Evolutionary conservation across 805 yeast species (phyloP).

Genomic region (Nakazawaea ernobii): DNA sequence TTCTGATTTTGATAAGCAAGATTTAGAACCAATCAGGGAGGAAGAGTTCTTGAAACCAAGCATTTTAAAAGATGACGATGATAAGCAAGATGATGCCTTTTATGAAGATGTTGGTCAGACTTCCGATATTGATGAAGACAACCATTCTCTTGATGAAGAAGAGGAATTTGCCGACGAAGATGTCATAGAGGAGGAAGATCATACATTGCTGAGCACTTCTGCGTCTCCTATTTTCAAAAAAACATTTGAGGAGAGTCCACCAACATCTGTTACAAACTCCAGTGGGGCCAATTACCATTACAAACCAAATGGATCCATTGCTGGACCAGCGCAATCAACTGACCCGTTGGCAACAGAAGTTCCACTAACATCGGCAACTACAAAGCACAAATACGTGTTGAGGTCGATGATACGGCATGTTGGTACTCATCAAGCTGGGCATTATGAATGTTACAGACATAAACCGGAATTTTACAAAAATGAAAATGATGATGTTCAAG

Average conservation of each 20-base stretch:
- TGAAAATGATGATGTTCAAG: constrained; percentile 22
- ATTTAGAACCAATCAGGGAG: constrained; percentile 13
- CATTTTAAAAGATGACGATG: constrained; percentile 16
- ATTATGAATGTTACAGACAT: constrained; percentile 80
- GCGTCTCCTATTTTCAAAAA: constrained; percentile 3
- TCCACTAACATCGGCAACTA: background rate
- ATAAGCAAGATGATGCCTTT: constrained; percentile 18
- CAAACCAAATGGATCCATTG: background rate
- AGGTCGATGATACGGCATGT: constrained; percentile 76
- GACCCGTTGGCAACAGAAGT: background rate
- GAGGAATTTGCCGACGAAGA: constrained; percentile 16
- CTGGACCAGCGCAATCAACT: background rate
- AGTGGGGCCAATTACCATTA: background rate
- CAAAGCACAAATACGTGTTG: constrained; percentile 42
- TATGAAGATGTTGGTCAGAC: constrained; percentile 17
- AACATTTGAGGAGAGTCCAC: constrained; percentile 2
- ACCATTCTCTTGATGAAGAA: constrained; percentile 12
- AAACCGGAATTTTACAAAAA: constrained; percentile 58
- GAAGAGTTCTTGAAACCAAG: constrained; percentile 5
- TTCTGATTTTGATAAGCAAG: constrained; percentile 32
- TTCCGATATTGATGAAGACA: constrained; percentile 16
- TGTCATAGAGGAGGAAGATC: constrained; percentile 9
- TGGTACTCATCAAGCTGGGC: constrained; percentile 87
- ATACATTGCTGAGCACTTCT: background rate
- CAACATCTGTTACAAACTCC: constrained; percentile 2